These are phyloP conservation scores for Backusella westeae DNA, from an alignment of 192 early-diverging fungal genomes.

Conservation along the genomic window DNA sequence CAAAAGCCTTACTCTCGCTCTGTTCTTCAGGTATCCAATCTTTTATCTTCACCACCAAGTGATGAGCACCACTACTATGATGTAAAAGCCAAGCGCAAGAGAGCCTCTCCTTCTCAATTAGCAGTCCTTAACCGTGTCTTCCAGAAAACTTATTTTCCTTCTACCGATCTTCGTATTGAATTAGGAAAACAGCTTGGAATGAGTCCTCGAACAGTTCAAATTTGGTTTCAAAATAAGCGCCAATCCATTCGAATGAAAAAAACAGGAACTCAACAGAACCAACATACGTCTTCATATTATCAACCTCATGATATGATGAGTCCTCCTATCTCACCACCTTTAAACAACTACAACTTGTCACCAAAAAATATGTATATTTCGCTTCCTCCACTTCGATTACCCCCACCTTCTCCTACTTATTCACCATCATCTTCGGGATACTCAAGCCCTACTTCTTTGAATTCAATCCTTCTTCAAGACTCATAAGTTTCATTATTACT, in stretches of 20 bases:
- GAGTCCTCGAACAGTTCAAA: conserved; percentile 85
- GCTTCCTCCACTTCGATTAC: not conserved
- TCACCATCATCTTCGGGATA: not conserved
- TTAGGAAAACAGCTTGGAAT: conserved; percentile 71
- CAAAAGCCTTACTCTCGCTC: not conserved
- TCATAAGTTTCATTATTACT: not conserved
- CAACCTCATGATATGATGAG: not conserved
- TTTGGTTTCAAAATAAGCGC: conserved; percentile 93
- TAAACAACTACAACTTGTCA: not conserved
- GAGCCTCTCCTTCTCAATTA: conserved; percentile 56
- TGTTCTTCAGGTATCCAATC: not conserved
- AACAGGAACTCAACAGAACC: not conserved
- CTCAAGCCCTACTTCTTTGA: not conserved
- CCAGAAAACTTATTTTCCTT: conserved; percentile 67
- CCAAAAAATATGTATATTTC: not conserved
- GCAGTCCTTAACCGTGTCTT: conserved; percentile 59
- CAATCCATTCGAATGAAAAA: conserved; percentile 38
- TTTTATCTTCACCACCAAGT: not conserved
- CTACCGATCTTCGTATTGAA: conserved; percentile 65
- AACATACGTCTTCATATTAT: not conserved
- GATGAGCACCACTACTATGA: not conserved
- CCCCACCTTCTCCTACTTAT: not conserved
- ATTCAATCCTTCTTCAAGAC: not conserved
- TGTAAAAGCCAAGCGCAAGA: conserved; percentile 34
- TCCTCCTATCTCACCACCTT: not conserved